phyloP scores from a whole-genome alignment of 768 basidiomycete species.

The Cystobasidium tubakii region DNA sequence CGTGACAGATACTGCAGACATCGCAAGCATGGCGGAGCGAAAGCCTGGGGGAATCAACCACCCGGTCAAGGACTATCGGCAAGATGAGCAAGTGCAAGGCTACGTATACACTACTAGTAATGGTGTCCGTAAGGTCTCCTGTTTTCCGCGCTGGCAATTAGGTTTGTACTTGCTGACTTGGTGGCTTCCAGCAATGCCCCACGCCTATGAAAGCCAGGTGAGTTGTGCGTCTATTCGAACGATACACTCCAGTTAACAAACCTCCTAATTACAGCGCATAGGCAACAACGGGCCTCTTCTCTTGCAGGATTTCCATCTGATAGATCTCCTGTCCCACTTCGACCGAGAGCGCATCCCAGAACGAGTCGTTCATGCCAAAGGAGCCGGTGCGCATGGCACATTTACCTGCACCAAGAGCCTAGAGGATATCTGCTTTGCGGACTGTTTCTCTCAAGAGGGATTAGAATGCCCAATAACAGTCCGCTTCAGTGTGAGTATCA shows the following conservation, averaged over 20 bases:
- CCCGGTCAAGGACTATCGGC: slow-evolving; percentile 3
- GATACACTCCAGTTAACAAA: background rate
- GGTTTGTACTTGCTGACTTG: background rate
- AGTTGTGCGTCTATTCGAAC: background rate
- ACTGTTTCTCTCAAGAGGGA: slow-evolving; percentile 50
- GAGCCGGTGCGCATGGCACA: slow-evolving; percentile 57
- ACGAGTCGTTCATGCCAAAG: slow-evolving; percentile 79
- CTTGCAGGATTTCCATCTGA: slow-evolving; percentile 66
- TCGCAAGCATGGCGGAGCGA: background rate
- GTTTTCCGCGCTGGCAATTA: background rate
- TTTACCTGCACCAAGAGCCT: slow-evolving; percentile 52
- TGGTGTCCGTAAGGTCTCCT: slow-evolving; percentile 19
- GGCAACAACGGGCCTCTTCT: slow-evolving; percentile 75
- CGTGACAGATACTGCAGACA: background rate
- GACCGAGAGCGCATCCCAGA: slow-evolving; percentile 48
- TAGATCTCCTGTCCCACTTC: slow-evolving; percentile 79
- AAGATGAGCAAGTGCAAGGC: slow-evolving; percentile 1
- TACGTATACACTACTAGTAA: slow-evolving; percentile 21
- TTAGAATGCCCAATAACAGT: slow-evolving; percentile 46
- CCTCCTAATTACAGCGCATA: slow-evolving; percentile 57
- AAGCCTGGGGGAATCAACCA: slow-evolving; percentile 15
- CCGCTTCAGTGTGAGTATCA: slow-evolving; percentile 35
- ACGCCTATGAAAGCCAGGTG: slow-evolving; percentile 29
- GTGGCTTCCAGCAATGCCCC: slow-evolving; percentile 24
- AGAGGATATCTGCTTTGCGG: slow-evolving; percentile 50